A percentile compares a stretch with the other conserved stretches of the same genome.
Evolutionary conservation across 306 rosid species (phyloP).

Genomic region (Pterocarpus santalinus): DNA sequence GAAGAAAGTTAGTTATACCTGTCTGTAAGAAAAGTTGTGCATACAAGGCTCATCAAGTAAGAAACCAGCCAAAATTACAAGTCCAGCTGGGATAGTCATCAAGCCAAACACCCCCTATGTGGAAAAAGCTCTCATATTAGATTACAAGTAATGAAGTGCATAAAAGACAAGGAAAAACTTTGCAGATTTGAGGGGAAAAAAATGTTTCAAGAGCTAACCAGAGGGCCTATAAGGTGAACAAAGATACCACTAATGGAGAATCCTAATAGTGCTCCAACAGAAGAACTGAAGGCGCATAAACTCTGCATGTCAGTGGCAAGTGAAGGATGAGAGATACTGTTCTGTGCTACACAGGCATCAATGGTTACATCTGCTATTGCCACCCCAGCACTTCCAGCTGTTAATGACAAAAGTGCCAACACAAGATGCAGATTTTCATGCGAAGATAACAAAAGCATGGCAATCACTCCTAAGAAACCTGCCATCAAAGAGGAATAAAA

Average conservation of each 20-base stretch:
- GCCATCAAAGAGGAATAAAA: constrained; percentile 40
- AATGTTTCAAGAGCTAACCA: constrained; percentile 59
- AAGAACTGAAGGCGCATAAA: constrained; percentile 87
- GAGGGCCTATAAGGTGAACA: constrained; percentile 89
- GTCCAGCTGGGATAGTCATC: constrained; percentile 87
- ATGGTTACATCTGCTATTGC: constrained; percentile 96
- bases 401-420: constrained; percentile 74
- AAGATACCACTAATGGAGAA: constrained; percentile 86
- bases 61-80: constrained; percentile 71
- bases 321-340: constrained; percentile 76
- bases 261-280: constrained; percentile 86
- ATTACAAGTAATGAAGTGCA: constrained; percentile 19
- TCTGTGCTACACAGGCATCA: constrained; percentile 97
- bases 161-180: constrained; percentile 5
- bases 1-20: constrained; percentile 60
- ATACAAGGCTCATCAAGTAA: constrained; percentile 74
- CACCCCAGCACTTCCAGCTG: constrained; percentile 84
- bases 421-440: constrained; percentile 77
- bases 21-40: constrained; percentile 64
- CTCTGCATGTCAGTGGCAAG: constrained; percentile 97
- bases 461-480: constrained; percentile 72
- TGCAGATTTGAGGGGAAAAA: constrained; percentile 5
- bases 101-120: constrained; percentile 89
- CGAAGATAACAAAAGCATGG: constrained; percentile 75
- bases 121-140: constrained; percentile 31